Conservation (phyloP, 805 yeast species). For the Saccharomyces jurei region DNA sequence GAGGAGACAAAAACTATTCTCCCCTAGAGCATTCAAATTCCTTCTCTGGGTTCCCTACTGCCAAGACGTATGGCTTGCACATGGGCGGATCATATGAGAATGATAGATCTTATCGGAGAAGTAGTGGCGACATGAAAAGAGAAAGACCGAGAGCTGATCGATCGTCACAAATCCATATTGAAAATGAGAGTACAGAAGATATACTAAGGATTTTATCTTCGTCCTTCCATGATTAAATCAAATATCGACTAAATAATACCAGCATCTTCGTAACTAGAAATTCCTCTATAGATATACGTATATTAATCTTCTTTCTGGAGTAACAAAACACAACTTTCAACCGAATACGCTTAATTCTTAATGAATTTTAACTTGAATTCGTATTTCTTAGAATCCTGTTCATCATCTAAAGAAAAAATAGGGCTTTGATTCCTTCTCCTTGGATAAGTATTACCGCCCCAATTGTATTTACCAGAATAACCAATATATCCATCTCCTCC, state of each 20-base stretch:
- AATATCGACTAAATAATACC: neutral
- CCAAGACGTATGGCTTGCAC: neutral
- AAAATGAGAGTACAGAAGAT: neutral
- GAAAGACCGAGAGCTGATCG: neutral
- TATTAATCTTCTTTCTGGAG: neutral
- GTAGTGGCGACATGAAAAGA: neutral
- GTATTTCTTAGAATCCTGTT: constrained; percentile 27
- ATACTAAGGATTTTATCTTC: neutral
- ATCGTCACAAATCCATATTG: neutral
- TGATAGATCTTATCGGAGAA: neutral
- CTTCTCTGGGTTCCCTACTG: neutral
- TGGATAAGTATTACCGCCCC: constrained; percentile 50
- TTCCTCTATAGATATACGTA: constrained; percentile 1
- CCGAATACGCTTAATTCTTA: neutral
- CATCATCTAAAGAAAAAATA: constrained; percentile 36
- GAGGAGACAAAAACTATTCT: neutral
- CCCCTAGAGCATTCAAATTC: neutral
- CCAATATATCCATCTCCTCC: constrained; percentile 40
- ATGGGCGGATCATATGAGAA: neutral
- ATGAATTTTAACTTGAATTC: constrained; percentile 34
- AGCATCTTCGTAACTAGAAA: neutral
- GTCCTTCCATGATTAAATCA: neutral
- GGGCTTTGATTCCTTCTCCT: constrained; percentile 39
- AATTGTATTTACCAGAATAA: constrained; percentile 52
- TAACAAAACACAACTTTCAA: neutral